These are phyloP conservation scores for Ogataea ganodermae DNA, from an alignment of 805 yeast species.

Conservation along the genomic window DNA sequence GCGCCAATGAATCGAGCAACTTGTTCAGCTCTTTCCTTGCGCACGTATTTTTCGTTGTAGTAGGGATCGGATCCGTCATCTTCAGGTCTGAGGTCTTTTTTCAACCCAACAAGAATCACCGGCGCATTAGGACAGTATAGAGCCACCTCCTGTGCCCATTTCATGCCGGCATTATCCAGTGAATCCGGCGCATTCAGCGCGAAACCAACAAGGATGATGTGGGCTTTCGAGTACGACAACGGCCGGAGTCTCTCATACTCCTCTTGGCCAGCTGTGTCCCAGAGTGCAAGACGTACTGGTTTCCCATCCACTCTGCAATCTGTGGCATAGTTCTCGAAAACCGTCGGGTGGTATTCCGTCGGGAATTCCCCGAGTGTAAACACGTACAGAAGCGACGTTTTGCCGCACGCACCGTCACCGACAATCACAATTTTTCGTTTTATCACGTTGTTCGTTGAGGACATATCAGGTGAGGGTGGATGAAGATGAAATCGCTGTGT, in stretches of 20 bases:
- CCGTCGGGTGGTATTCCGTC: constrained; percentile 90
- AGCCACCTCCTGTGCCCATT: constrained; percentile 86
- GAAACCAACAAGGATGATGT: constrained; percentile 82
- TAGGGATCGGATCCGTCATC: constrained; percentile 36
- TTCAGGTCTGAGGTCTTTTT: constrained; percentile 68
- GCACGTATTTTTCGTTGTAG: constrained; percentile 49
- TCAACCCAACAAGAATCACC: constrained; percentile 75
- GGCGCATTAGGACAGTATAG: constrained; percentile 83
- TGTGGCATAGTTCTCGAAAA: constrained; percentile 91
- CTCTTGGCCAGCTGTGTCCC: constrained; percentile 98
- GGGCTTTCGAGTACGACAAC: constrained; percentile 82
- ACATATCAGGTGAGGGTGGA: background rate
- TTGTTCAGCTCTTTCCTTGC: constrained; percentile 58
- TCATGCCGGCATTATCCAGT: constrained; percentile 73
- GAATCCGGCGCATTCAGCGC: constrained; percentile 86
- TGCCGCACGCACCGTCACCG: constrained; percentile 96
- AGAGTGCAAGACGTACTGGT: constrained; percentile 80
- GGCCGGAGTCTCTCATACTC: constrained; percentile 91
- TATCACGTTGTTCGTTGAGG: constrained; percentile 33
- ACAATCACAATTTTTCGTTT: constrained; percentile 84
- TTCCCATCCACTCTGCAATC: constrained; percentile 94
- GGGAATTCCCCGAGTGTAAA: constrained; percentile 94
- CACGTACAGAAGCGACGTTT: constrained; percentile 86
- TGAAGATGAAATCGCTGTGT: background rate
- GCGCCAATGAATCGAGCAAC: constrained; percentile 84